Conservation (phyloP, 768 basidiomycete species). For the Clitopilus hobsonii region DNA sequence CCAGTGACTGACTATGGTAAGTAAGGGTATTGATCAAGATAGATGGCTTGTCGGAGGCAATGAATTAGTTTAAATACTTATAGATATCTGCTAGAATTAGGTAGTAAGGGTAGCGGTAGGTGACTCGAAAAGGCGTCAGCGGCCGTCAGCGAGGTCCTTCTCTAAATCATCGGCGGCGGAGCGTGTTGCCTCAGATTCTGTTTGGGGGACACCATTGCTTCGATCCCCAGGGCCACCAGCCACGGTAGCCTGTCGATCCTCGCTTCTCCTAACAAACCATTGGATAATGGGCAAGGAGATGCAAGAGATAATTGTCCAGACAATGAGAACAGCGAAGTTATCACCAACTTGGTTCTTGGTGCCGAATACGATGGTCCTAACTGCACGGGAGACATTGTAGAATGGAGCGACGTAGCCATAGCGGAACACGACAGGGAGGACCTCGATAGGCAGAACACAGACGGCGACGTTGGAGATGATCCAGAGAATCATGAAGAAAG, state of each 20-base stretch:
- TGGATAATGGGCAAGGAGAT: slow-evolving; percentile 49
- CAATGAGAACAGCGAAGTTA: slow-evolving; percentile 57
- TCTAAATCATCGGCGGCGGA: neutral
- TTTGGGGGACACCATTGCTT: neutral
- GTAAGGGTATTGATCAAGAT: too few relatives aligned
- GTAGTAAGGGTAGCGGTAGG: neutral
- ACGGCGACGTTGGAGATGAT: slow-evolving; percentile 70
- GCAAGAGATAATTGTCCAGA: slow-evolving; percentile 52
- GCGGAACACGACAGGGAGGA: slow-evolving; percentile 51
- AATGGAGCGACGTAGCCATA: slow-evolving; percentile 73
- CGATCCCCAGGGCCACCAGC: neutral
- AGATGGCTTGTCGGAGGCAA: too few relatives aligned
- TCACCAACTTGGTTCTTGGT: slow-evolving; percentile 61
- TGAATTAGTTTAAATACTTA: too few relatives aligned
- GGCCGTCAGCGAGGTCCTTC: neutral
- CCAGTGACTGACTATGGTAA: too few relatives aligned
- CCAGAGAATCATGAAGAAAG: slow-evolving; percentile 66
- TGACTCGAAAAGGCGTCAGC: neutral
- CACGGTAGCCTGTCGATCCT: neutral
- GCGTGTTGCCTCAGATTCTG: neutral
- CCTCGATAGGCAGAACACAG: slow-evolving; percentile 50
- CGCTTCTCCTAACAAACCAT: slow-evolving; percentile 27
- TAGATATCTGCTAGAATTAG: too few relatives aligned
- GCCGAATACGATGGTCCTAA: slow-evolving; percentile 59
- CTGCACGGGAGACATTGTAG: slow-evolving; percentile 61